Evolutionary conservation across 2,329 filamentous ascomycete species (phyloP).

Genomic region (Cyphellophora europaea): DNA sequence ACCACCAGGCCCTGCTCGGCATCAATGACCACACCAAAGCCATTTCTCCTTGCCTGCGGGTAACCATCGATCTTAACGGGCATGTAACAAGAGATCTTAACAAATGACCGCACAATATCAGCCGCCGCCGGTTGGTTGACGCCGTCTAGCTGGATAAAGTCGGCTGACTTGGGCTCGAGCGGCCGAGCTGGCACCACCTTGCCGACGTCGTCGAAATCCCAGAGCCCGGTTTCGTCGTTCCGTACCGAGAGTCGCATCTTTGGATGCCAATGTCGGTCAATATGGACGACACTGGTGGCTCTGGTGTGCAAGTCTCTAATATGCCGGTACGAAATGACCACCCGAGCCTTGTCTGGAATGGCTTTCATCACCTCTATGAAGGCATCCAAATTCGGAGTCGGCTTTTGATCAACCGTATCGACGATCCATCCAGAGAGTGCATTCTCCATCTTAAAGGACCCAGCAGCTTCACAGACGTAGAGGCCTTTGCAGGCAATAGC

Average conservation of each 20-base stretch:
- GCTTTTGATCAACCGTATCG: constrained; percentile 84
- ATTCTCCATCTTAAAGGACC: constrained; percentile 89
- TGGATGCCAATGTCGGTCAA: constrained; percentile 91
- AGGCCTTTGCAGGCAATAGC: constrained; percentile 87
- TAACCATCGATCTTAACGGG: constrained; percentile 97
- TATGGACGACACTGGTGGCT: constrained; percentile 82
- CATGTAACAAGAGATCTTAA: constrained; percentile 86
- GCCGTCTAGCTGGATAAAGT: constrained; percentile 86
- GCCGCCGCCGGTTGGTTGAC: constrained; percentile 84
- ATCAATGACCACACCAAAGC: constrained; percentile 94
- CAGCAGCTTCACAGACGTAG: constrained; percentile 87
- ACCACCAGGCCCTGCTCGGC: constrained; percentile 91
- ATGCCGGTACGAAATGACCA: constrained; percentile 94
- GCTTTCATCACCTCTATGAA: constrained; percentile 86
- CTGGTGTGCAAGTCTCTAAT: constrained; percentile 88
- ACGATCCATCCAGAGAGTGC: constrained; percentile 89
- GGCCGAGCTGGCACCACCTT: constrained; percentile 68
- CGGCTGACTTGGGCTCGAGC: constrained; percentile 66
- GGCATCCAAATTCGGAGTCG: constrained; percentile 74
- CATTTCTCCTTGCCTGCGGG: constrained; percentile 85
- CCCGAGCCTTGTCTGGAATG: constrained; percentile 71
- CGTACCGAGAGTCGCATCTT: constrained; percentile 90
- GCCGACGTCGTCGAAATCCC: constrained; percentile 85
- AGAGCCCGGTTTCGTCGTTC: constrained; percentile 81
- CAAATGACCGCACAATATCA: constrained; percentile 87